A percentile compares a stretch with the other conserved stretches of the same genome.
Conservation (phyloP, 176 grass and related monocot genomes). For the Pharus latifolius region DNA sequence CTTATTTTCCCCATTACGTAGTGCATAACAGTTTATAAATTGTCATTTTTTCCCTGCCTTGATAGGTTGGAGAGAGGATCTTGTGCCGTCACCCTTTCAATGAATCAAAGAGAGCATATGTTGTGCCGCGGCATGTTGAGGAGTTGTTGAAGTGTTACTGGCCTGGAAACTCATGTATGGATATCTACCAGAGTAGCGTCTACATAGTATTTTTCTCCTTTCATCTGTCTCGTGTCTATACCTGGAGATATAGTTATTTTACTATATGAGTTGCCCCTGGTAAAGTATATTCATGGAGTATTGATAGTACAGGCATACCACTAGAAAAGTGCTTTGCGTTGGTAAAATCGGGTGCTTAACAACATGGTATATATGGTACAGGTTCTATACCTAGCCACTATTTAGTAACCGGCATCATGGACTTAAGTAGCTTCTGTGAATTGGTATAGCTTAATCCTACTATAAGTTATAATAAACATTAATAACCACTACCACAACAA, state of each 20-base stretch:
- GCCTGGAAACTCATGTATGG: slow-evolving; percentile 73
- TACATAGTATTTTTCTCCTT: neutral
- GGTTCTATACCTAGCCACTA: neutral
- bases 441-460: neutral
- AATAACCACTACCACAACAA: too few species aligned
- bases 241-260: neutral
- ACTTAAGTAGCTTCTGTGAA: too few species aligned
- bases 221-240: neutral
- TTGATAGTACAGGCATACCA: neutral
- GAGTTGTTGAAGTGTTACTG: slow-evolving; percentile 86
- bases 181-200: neutral
- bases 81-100: slow-evolving; percentile 92
- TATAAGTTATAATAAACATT: too few species aligned
- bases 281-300: neutral
- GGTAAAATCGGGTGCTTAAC: neutral
- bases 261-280: neutral
- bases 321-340: neutral
- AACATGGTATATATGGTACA: neutral
- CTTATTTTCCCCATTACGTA: neutral
- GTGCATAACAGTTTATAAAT: neutral
- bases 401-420: neutral
- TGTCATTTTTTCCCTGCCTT: slow-evolving; percentile 8
- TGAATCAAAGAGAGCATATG: slow-evolving; percentile 91
- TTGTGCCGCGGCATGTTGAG: slow-evolving; percentile 83
- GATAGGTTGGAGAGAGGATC: slow-evolving; percentile 79